A percentile compares a stretch with the other conserved stretches of the same genome.
Evolutionary conservation across 257 asterid genomes (phyloP).

Genomic region (Solanum paucissectum): DNA sequence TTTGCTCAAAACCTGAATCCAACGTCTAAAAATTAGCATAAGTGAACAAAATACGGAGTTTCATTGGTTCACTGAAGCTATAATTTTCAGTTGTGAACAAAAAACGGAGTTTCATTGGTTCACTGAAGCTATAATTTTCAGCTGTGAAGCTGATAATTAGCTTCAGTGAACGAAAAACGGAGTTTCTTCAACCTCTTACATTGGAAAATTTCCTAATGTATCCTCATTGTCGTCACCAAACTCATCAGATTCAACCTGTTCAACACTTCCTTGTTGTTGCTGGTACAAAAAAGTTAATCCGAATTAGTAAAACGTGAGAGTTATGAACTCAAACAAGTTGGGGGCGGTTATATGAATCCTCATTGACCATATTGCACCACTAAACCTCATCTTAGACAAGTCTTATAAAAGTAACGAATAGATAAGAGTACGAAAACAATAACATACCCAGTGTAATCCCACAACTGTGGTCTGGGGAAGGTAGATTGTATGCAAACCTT

Average conservation of each 20-base stretch:
- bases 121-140: neutral
- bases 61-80: too few species aligned
- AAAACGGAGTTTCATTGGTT: neutral
- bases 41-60: neutral
- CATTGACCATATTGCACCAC: neutral
- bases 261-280: slow-evolving; percentile 45
- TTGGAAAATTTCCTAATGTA: slow-evolving; percentile 50
- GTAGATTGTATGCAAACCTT: neutral
- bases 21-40: neutral
- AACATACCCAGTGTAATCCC: neutral
- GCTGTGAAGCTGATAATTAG: neutral
- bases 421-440: neutral
- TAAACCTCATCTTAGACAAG: neutral
- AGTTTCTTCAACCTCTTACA: slow-evolving; percentile 7
- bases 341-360: neutral
- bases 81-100: neutral
- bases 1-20: neutral
- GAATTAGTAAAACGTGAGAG: neutral
- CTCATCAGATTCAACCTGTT: slow-evolving; percentile 34
- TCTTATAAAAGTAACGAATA: neutral
- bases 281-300: neutral
- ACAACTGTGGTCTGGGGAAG: neutral
- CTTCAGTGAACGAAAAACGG: neutral
- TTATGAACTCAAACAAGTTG: neutral
- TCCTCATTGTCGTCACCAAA: slow-evolving; percentile 49